Evolutionary conservation across 2,329 filamentous ascomycete genomes (phyloP).

Genomic region (Colletotrichum noveboracense): DNA sequence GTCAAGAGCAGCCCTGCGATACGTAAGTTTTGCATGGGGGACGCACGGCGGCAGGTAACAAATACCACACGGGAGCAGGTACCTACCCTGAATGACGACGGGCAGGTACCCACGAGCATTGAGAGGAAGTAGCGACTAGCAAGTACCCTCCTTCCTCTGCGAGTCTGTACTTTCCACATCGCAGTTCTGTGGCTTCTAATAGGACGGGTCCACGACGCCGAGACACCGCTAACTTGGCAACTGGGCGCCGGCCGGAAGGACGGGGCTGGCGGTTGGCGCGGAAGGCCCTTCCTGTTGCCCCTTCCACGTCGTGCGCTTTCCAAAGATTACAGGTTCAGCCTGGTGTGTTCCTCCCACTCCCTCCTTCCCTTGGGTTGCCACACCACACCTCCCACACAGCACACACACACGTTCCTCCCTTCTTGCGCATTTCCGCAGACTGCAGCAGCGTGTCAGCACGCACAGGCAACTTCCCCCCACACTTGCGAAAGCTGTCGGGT

Average conservation of each 20-base stretch:
- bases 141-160: neutral
- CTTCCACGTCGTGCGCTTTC: neutral
- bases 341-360: neutral
- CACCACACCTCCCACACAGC: neutral
- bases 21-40: neutral
- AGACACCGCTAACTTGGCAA: slow-evolving; percentile 10
- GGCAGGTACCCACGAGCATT: neutral
- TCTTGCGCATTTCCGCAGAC: neutral
- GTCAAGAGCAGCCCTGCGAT: neutral
- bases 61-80: neutral
- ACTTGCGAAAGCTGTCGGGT: neutral
- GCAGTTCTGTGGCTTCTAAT: neutral
- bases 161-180: neutral
- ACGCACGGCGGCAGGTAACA: neutral
- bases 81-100: neutral
- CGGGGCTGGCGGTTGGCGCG: slow-evolving; percentile 11
- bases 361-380: neutral
- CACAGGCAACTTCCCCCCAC: neutral
- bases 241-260: slow-evolving; percentile 4
- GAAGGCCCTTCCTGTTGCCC: neutral
- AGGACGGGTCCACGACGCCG: neutral
- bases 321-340: neutral
- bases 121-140: neutral
- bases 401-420: neutral
- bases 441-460: neutral